Conservation (phyloP, 78 protist genomes). For the Chrysochromulina tobinii region DNA sequence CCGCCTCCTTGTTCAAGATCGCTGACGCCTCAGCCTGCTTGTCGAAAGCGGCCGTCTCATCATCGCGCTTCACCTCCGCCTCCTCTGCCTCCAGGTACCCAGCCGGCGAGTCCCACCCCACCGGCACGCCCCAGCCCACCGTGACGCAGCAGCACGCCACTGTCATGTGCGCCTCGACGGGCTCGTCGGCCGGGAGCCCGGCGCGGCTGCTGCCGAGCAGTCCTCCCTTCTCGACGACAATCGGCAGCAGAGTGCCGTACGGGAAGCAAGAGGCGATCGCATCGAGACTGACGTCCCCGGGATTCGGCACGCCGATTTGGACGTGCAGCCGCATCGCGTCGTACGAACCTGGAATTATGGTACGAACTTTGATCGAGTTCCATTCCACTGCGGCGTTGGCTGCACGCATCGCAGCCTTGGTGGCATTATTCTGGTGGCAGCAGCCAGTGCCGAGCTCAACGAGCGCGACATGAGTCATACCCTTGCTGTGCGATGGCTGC, state of each 20-base stretch:
- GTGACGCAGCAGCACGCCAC: background rate
- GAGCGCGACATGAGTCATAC: background rate
- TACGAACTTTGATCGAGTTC: background rate
- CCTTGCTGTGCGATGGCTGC: background rate
- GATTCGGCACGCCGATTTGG: background rate
- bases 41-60: too few species aligned
- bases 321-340: background rate
- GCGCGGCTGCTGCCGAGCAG: slow-evolving; percentile 3
- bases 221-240: background rate
- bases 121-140: background rate
- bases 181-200: background rate
- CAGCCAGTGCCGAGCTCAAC: background rate
- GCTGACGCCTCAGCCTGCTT: too few species aligned
- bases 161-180: background rate
- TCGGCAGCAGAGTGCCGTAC: background rate
- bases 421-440: background rate
- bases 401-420: slow-evolving; percentile 16
- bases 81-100: too few species aligned
- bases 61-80: too few species aligned
- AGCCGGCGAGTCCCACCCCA: background rate
- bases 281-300: background rate
- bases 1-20: too few species aligned
- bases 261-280: background rate
- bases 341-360: background rate
- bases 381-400: background rate